Conservation (phyloP, 2,329 filamentous ascomycete genomes). For the Fusarium sp. region DNA sequence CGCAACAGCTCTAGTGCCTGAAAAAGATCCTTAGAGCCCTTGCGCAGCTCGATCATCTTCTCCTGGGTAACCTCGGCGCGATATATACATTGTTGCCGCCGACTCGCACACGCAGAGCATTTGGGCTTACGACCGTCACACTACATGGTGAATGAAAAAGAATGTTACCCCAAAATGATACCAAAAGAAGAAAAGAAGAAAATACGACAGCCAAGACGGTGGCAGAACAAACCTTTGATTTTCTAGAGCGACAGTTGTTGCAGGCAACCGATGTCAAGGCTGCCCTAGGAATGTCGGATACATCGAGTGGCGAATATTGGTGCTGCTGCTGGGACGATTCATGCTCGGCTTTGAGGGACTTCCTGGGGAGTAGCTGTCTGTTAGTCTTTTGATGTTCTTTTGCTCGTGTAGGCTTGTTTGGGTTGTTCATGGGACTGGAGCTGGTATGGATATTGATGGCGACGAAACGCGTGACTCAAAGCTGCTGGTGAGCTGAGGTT, state of each 20-base stretch:
- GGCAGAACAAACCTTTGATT: constrained; percentile 24
- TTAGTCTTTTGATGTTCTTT: constrained; percentile 20
- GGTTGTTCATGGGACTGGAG: constrained; percentile 7
- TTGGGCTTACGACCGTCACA: constrained; percentile 29
- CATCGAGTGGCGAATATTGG: constrained; percentile 13
- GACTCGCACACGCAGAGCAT: constrained; percentile 24
- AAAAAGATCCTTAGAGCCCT: constrained; percentile 12
- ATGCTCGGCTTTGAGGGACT: not conserved
- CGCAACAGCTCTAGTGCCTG: constrained; percentile 19
- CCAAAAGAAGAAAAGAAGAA: not conserved
- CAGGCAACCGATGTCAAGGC: constrained; percentile 26
- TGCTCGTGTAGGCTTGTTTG: constrained; percentile 16
- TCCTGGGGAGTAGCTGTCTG: constrained; percentile 21
- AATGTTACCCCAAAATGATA: constrained; percentile 3
- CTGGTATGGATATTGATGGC: not conserved
- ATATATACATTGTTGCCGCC: constrained; percentile 22
- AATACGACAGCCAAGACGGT: too few species aligned
- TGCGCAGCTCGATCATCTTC: constrained; percentile 16
- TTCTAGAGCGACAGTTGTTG: constrained; percentile 21
- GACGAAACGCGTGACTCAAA: not conserved
- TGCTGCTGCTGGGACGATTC: not conserved
- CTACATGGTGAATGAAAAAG: not conserved
- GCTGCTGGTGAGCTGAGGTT: not conserved
- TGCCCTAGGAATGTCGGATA: constrained; percentile 4
- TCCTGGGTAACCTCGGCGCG: constrained; percentile 23